Conservation (phyloP, 2,329 filamentous ascomycete genomes). For the Colletotrichum incanum region DNA sequence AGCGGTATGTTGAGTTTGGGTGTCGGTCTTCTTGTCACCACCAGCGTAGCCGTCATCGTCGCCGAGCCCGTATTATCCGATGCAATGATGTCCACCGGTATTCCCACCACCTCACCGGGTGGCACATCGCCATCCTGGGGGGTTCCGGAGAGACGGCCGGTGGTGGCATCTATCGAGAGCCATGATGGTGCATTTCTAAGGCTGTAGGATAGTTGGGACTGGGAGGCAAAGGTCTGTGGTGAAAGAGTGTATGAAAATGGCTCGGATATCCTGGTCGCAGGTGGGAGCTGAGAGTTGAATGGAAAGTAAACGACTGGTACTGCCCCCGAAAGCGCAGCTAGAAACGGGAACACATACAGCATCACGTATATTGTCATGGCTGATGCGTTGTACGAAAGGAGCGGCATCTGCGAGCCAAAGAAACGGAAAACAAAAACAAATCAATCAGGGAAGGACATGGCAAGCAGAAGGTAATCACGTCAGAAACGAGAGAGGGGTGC, state of each 20-base stretch:
- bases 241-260: constrained; percentile 82
- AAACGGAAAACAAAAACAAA: constrained; percentile 42
- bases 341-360: constrained; percentile 48
- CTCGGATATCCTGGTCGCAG: constrained; percentile 79
- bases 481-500: constrained; percentile 25
- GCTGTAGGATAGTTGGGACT: constrained; percentile 74
- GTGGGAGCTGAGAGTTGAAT: constrained; percentile 87
- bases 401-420: constrained; percentile 40
- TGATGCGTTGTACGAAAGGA: constrained; percentile 40
- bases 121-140: constrained; percentile 69
- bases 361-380: constrained; percentile 51
- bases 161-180: constrained; percentile 79
- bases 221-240: constrained; percentile 79
- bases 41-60: constrained; percentile 77
- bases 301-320: constrained; percentile 74
- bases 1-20: constrained; percentile 72
- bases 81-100: constrained; percentile 78
- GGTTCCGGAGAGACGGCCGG: constrained; percentile 79
- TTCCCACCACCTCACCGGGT: constrained; percentile 68
- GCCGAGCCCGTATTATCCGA: constrained; percentile 76
- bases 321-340: constrained; percentile 52
- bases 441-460: constrained; percentile 28
- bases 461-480: constrained; percentile 31
- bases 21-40: constrained; percentile 73
- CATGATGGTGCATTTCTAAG: constrained; percentile 78